Percentiles rank a stretch among this genome's conserved stretches.
phyloP scores from a whole-genome alignment of 495 filamentous ascomycete genomes.

The Penicillium paradoxum region DNA sequence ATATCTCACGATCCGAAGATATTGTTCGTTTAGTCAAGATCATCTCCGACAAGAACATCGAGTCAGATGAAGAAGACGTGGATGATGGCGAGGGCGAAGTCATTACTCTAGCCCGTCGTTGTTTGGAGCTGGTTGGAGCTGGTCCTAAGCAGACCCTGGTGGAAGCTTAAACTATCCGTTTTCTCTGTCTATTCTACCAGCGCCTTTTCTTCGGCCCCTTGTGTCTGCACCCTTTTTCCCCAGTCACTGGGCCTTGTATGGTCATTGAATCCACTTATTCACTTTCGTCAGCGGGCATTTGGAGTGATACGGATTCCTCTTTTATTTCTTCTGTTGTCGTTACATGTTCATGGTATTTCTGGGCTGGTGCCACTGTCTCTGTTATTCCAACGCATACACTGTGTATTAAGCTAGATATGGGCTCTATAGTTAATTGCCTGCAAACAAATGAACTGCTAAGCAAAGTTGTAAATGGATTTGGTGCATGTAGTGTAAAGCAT shows the following conservation, averaged over 20 bases:
- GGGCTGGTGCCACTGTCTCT: conserved; percentile 20
- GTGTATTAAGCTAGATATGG: conserved; percentile 34
- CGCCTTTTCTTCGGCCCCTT: conserved; percentile 18
- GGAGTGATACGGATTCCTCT: conserved; percentile 27
- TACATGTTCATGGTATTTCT: conserved; percentile 18
- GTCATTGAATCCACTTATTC: conserved; percentile 31
- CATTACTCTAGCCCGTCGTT: conserved; percentile 83
- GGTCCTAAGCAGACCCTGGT: conserved; percentile 51
- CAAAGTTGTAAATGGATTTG: no score
- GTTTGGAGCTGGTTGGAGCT: conserved; percentile 77
- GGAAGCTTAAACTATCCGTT: conserved; percentile 41
- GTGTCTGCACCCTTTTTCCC: conserved; percentile 7
- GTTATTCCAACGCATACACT: conserved; percentile 31
- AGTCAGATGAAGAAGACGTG: conserved; percentile 82
- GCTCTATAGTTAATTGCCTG: conserved; percentile 26
- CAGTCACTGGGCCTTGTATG: conserved; percentile 28
- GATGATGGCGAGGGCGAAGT: conserved; percentile 96
- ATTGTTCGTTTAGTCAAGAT: conserved; percentile 85
- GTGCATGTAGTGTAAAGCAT: no score
- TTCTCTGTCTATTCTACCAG: not conserved
- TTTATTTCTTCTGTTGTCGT: conserved; percentile 10
- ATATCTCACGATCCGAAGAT: conserved; percentile 81
- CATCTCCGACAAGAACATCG: conserved; percentile 85
- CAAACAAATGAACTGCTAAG: not conserved
- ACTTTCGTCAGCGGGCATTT: conserved; percentile 35